Evolutionary conservation across 495 filamentous ascomycete genomes (phyloP), one percentile per base, ranked within the genome.

Genomic region (Pseudomonodictys pantanalensis): DNA sequence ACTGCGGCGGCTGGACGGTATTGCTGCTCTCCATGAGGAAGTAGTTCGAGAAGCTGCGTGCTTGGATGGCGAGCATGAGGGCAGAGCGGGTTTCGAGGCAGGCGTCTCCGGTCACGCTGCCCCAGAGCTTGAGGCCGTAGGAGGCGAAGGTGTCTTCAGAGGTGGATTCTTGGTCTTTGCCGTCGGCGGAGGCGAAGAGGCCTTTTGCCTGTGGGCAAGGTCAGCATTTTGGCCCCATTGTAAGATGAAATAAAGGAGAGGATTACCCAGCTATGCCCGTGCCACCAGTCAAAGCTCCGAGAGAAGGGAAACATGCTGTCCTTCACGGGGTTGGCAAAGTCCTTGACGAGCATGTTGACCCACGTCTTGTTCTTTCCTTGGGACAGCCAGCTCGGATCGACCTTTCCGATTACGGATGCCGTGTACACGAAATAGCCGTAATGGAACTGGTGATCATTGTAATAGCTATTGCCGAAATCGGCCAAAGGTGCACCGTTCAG

Each of bases 381-480:
- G 55, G 11, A 45, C 28, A 92, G 71, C 92, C 92, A 98, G 22
- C 60, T 67, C 0, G 86, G 82, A 55, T 97, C 91, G 0, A 96
- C 79, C 46, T 85, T 77, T 8, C 81, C 92, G 49, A 97, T 90
- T 38, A 92, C 81, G 9, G 92, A 87, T 5, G 90, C 92, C 0
- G 91, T 80, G 58, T 91, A 90, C 69, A 98, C 86, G 73, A 95
- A 95, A 70, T 97, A 97, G 25, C 86, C 79, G 56, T 80, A 88
- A 68, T 96, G 95, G 75, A 97, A 97, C 69, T 98, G 95, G 65
- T 97, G 95, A 68, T 97, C 93, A 68, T 96, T 96, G 77, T 96
- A 96, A 60, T 83, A 85, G 30, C 65, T 71, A 41, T 73, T 74
- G 8, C 71, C 72, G 52, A 71, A 73, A 43, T 74, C 38, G 72